Evolutionary conservation across 495 filamentous ascomycete species (phyloP), one percentile per base, ranked within the genome.

Genomic region (Neurospora hispaniola): DNA sequence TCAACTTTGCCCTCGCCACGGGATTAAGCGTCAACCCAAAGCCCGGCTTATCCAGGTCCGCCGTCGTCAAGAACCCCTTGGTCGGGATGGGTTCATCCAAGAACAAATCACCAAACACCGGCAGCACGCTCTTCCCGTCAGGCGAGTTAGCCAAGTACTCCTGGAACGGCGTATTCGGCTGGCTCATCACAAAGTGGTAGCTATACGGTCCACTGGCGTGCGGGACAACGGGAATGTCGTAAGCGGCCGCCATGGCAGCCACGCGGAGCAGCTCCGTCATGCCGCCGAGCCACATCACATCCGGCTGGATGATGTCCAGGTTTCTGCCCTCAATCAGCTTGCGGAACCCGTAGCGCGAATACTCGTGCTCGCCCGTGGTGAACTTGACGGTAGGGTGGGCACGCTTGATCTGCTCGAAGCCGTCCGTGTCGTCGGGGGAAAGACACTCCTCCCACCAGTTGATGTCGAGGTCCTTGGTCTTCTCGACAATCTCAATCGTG

Each of bases 381-480:
- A 97, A 97, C 81, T 94, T 95, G 79, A 94, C 82, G n/a, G 90
- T 91, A 1, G 94, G 94, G 77, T 96, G 92, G 5, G 94, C 94
- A 54, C 89, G 88, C 84, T 97, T 97, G 81, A 97, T 88, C 78
- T 92, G 89, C 68, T 90, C 90, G 76, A 94, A 95, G 70, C 94
- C 94, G 74, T 96, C 94, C 54, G 54, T 92, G 83, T 97, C 94
- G 81, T 97, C 94, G 4, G 94, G 94, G 41, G 88, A 90, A 62
- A 97, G 85, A 73, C 93, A 96, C 82, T 97, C 94, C 85, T 97
- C 94, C 93, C 93, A 97, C 94, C 94, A 97, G 84, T 97, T 91
- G 79, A 97, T 95, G 81, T 96, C 87, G 72, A 97, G 87, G 54
- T 93, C 89, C 71, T 90, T 81, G 70, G 90, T 91, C 68, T 91